These are phyloP conservation scores for Chlamydomonas reinhardtii DNA, from an alignment of 163 green algal genomes.

Conservation along the genomic window DNA sequence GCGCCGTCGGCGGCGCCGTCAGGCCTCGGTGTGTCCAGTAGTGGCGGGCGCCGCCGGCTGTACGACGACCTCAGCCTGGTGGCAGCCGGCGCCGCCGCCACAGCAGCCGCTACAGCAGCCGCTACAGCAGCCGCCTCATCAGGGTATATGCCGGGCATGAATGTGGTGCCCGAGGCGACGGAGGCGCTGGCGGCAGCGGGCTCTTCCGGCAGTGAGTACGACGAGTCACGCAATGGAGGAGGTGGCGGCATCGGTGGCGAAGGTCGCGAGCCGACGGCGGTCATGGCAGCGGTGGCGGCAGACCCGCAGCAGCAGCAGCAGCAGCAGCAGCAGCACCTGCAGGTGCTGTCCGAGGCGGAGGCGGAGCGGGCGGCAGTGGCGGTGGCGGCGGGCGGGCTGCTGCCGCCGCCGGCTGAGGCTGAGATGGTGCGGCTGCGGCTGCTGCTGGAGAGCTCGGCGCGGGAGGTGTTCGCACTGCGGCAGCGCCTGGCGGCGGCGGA, in stretches of 20 bases:
- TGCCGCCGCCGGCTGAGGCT: conserved; percentile 3
- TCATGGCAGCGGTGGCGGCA: neutral
- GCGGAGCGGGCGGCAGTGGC: neutral
- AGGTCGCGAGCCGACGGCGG: too few relatives aligned
- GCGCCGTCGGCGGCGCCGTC: too few relatives aligned
- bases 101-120: too few relatives aligned
- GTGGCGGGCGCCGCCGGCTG: neutral
- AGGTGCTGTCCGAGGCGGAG: neutral
- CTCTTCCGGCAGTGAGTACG: neutral
- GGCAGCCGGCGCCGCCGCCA: too few relatives aligned
- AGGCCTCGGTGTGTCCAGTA: neutral
- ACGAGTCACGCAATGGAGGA: neutral
- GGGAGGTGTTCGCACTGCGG: conserved; percentile 39
- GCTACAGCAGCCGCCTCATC: too few relatives aligned
- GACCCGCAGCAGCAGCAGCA: neutral
- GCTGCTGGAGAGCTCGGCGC: conserved; percentile 22
- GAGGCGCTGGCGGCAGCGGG: too few relatives aligned
- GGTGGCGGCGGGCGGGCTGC: conserved; percentile 4
- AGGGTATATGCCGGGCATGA: too few relatives aligned
- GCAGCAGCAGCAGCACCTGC: neutral
- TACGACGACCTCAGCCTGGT: too few relatives aligned
- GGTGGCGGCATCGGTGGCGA: neutral
- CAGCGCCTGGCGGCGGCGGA: conserved; percentile 33
- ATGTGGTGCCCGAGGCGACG: too few relatives aligned
- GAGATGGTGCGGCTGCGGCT: conserved; percentile 43